These are phyloP conservation scores for Globisporangium takayamanum DNA, from an alignment of 352 stramenopile genomes.

Conservation along the genomic window DNA sequence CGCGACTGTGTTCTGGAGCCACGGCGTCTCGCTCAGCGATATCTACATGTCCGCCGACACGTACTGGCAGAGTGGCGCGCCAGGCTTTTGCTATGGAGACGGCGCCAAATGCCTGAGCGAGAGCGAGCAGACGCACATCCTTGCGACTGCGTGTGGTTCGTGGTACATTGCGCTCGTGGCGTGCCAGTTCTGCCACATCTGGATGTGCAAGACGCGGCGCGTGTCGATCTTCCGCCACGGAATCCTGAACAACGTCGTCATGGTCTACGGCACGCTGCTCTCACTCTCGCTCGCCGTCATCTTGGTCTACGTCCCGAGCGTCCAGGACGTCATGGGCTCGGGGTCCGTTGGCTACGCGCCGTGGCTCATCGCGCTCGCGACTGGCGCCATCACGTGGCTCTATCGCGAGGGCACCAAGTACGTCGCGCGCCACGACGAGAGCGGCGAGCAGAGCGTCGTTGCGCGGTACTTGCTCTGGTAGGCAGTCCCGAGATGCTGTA, in stretches of 20 bases:
- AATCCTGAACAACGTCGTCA: constrained; percentile 71
- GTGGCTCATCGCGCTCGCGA: constrained; percentile 34
- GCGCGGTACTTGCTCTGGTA: not conserved
- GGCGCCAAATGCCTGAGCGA: constrained; percentile 23
- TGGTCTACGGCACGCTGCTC: constrained; percentile 44
- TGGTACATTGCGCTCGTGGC: constrained; percentile 72
- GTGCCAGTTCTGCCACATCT: constrained; percentile 78
- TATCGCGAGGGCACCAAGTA: constrained; percentile 40
- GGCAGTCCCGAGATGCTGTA: no score
- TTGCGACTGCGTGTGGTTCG: constrained; percentile 53
- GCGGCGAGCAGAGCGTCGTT: not conserved
- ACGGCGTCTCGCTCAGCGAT: constrained; percentile 30
- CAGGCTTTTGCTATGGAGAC: constrained; percentile 19
- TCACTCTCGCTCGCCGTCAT: constrained; percentile 38
- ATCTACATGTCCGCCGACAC: constrained; percentile 30
- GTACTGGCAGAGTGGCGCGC: constrained; percentile 21
- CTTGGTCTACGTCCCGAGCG: constrained; percentile 36
- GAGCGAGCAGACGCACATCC: constrained; percentile 36
- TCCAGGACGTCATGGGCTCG: constrained; percentile 39
- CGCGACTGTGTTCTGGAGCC: constrained; percentile 27
- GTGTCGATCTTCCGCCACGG: constrained; percentile 61
- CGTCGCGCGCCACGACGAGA: constrained; percentile 17
- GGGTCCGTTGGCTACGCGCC: constrained; percentile 30
- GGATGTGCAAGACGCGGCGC: constrained; percentile 83
- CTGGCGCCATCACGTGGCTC: constrained; percentile 25